Conservation (phyloP, 352 stramenopile genomes). For the Phytopythium sindhum region DNA sequence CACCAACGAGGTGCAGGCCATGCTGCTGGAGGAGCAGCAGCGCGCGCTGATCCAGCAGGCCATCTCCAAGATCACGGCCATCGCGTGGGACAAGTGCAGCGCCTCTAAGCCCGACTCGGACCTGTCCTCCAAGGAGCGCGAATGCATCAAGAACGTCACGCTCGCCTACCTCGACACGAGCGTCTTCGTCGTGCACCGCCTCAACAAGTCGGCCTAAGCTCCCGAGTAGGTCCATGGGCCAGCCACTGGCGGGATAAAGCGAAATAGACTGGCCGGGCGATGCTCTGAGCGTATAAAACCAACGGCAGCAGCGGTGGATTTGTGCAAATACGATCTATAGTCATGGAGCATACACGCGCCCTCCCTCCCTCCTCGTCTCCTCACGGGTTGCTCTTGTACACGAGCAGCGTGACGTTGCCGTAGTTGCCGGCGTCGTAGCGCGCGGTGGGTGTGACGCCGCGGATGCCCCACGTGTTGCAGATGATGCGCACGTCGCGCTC, state of each 20-base stretch:
- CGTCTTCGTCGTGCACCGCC: slow-evolving; percentile 79
- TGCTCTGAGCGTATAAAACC: not conserved
- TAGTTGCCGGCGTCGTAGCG: slow-evolving; percentile 37
- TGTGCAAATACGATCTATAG: slow-evolving; percentile 5
- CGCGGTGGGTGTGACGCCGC: slow-evolving; percentile 23
- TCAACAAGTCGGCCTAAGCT: slow-evolving; percentile 61
- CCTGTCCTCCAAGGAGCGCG: slow-evolving; percentile 73
- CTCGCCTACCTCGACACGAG: slow-evolving; percentile 86
- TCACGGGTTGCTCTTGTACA: slow-evolving; percentile 32
- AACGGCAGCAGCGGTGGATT: not conserved
- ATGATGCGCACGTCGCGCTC: slow-evolving; percentile 45
- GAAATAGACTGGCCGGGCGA: not conserved
- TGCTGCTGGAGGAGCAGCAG: slow-evolving; percentile 87
- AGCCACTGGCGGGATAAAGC: not conserved
- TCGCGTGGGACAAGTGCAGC: slow-evolving; percentile 89
- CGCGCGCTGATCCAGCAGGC: slow-evolving; percentile 84
- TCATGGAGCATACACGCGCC: not conserved
- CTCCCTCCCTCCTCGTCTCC: not conserved
- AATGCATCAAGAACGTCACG: slow-evolving; percentile 89
- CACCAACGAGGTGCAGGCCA: slow-evolving; percentile 68
- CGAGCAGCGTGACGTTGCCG: slow-evolving; percentile 44
- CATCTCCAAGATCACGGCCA: slow-evolving; percentile 86
- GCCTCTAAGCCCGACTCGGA: slow-evolving; percentile 78
- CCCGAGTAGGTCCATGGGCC: not conserved
- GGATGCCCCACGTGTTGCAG: slow-evolving; percentile 63